Conservation (phyloP, 345 rosid species). For the Salix caprea region DNA sequence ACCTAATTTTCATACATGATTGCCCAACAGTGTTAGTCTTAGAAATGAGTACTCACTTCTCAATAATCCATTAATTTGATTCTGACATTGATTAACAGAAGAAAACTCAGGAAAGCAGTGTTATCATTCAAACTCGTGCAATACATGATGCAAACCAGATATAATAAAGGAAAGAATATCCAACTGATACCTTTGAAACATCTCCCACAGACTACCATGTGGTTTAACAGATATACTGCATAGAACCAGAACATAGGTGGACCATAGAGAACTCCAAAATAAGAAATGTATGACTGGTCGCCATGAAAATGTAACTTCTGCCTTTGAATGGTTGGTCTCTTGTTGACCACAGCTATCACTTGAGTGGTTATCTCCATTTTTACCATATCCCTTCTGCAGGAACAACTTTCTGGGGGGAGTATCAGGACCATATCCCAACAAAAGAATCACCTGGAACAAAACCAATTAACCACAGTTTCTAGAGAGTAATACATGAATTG, state of each 20-base stretch:
- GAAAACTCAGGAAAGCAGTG: not conserved
- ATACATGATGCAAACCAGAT: not conserved
- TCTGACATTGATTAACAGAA: not conserved
- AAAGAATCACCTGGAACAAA: constrained; percentile 54
- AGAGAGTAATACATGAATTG: not conserved
- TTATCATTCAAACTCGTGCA: not conserved
- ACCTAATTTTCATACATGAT: not conserved
- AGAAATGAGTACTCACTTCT: not conserved
- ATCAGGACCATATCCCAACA: constrained; percentile 83
- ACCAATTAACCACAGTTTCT: constrained; percentile 1
- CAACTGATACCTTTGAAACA: constrained; percentile 68
- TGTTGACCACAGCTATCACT: constrained; percentile 19
- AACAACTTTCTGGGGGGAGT: constrained; percentile 75
- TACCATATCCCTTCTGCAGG: constrained; percentile 28
- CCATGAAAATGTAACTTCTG: constrained; percentile 47
- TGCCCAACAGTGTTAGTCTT: not conserved
- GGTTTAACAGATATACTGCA: constrained; percentile 59
- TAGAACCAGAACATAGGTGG: constrained; percentile 55
- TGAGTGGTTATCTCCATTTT: constrained; percentile 27
- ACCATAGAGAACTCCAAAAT: constrained; percentile 71
- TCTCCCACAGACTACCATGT: constrained; percentile 67
- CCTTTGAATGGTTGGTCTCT: constrained; percentile 23
- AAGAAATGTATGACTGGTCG: constrained; percentile 50
- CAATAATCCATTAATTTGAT: not conserved
- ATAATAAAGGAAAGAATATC: constrained; percentile 1